Base-by-base conservation (phyloP, 2,329 filamentous ascomycete genomes). In the Epichloe hybrida region DNA sequence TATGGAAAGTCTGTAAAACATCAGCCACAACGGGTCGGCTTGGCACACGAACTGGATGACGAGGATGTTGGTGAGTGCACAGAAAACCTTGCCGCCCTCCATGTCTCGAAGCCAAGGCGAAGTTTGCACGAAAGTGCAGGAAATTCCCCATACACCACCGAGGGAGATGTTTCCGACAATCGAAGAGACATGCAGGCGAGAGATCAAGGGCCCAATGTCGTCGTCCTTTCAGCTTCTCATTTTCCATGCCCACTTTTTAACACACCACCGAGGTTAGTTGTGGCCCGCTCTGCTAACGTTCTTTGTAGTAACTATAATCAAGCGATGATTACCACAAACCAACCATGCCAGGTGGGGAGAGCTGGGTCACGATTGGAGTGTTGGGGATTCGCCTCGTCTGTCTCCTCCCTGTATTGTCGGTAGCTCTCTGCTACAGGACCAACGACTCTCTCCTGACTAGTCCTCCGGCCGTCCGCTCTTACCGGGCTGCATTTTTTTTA, bases 1-100 rank as follows among this genome's bases (percentile, higher is more conserved):
- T 98, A 97, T 68, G 93, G 93, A 59, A 93, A 91, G 67, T 96
- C 90, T 51, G 91, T 97, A 59, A 97, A 97, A 77, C 93, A 98
- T 72, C 93, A 97, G 71, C 93, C 93, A 57, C 93, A 98, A 72
- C 81, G 90, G 62, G 93, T 97, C 55, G 93, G 93, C 47, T 77
- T 98, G 57, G 74, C 79, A 49, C 93, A 98, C 67, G 88, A 95
- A 73, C 76, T 98, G 62, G 88, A 82, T 52, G 93, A 98, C 67
- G 93, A 98, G 72, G 93, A 98, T 72, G 95, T 98, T 69, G 88
- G 88, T 91, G 76, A 72, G 83, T 75, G 50, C 27, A 40, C 34
- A 36, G 13, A 21, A 23, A n/a, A 23, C 38, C 38, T 7, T 5
- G 2, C 40, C 17, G n/a, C n/a, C 20, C 7, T 21, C 34, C 11